Evolutionary conservation across 441 rosid genomes (phyloP), one percentile per base, ranked within the genome.

Genomic region (Pelargonium exstipulatum): DNA sequence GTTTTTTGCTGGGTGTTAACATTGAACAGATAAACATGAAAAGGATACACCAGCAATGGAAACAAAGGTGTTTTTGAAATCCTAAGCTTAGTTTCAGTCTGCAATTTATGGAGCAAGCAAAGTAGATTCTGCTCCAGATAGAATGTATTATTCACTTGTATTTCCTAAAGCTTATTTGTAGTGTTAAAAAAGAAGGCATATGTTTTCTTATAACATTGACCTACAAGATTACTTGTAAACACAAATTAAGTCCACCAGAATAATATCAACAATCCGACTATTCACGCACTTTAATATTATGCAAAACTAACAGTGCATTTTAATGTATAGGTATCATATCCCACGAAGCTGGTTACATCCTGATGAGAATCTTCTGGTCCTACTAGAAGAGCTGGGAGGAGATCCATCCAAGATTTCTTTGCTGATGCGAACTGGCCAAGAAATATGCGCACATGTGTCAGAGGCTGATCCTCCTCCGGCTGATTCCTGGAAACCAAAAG

Each of bases 351-450:
- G 91, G 91, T 74, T 81, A 64, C 80, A 78, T 49, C 67, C 83
- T 0, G 85, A 86, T 18, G 81, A 85, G 61, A 88, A 88, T 78
- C 71, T 86, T 1, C 73, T 86, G 29, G 88, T 86, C 53, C 78
- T 86, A 18, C 88, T 78, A 20, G 94, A 88, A 79, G 94, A 86
- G 77, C 78, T 86, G 9, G 87, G 91, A 0, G 94, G 91, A 8
- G 87, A 86, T 63, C 91, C 88, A 12, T 70, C 78, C 22, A 75
- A 82, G 74, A 76, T 88, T 64, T 81, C 88, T 1, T 57, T 71
- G 67, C 63, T 14, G 64, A 69, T 83, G 16, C 64, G 65, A 68
- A 75, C 82, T 0, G 84, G 84, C 60, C 87, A 83, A 76, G 83
- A 79, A 71, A 83, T 86, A 60, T 84, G 89, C 62, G 78, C 87